These are phyloP conservation scores for Collybiopsis confluens DNA, from an alignment of 768 basidiomycete species.

Conservation along the genomic window DNA sequence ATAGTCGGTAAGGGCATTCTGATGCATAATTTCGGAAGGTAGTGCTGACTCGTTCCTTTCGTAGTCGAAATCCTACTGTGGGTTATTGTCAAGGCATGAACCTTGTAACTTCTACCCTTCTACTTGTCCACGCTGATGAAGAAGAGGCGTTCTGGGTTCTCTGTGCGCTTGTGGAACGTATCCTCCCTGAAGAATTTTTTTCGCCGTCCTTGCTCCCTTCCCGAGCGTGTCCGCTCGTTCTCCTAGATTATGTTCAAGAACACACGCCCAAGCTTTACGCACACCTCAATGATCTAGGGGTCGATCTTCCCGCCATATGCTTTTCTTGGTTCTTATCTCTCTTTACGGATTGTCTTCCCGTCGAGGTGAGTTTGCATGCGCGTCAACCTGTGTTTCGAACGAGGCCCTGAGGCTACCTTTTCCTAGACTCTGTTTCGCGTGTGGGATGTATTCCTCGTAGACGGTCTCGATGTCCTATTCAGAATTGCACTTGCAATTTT, in stretches of 20 bases:
- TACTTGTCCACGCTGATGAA: conserved; percentile 90
- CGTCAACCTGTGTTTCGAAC: not conserved
- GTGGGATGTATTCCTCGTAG: conserved; percentile 94
- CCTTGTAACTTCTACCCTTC: conserved; percentile 88
- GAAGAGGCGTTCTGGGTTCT: conserved; percentile 98
- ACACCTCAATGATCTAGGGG: conserved; percentile 75
- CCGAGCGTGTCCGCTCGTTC: conserved; percentile 87
- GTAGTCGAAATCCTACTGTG: conserved; percentile 83
- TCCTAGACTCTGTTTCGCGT: conserved; percentile 85
- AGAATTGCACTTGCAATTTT: conserved; percentile 88
- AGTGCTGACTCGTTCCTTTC: conserved; percentile 1
- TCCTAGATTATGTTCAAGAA: conserved; percentile 84
- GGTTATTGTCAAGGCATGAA: conserved; percentile 98
- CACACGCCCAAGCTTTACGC: conserved; percentile 66
- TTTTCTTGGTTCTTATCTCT: conserved; percentile 98
- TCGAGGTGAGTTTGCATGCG: conserved; percentile 77
- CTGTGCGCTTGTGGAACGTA: conserved; percentile 79
- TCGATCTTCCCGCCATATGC: conserved; percentile 91
- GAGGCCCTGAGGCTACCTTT: conserved; percentile 3
- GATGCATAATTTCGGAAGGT: not conserved
- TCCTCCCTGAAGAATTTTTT: conserved; percentile 91
- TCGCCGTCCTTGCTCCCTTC: conserved; percentile 89
- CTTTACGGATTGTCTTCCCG: conserved; percentile 93
- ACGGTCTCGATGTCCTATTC: conserved; percentile 88
- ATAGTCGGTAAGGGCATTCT: conserved; percentile 69